These are phyloP conservation scores for Diaporthe nobilis DNA, from an alignment of 2,329 filamentous ascomycete genomes.

Conservation along the genomic window DNA sequence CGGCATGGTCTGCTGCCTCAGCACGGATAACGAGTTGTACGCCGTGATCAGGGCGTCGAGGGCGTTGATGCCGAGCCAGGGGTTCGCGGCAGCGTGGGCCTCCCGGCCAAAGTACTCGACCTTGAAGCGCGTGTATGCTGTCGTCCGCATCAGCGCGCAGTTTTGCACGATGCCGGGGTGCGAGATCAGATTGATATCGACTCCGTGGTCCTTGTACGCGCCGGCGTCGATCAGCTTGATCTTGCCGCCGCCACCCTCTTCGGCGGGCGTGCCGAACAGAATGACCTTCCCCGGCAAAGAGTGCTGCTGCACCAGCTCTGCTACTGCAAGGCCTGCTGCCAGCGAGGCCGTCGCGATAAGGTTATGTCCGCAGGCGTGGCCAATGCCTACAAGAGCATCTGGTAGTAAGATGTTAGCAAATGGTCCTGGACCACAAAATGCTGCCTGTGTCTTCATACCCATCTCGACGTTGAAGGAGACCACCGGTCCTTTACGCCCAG, in stretches of 20 bases:
- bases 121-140: constrained; percentile 63
- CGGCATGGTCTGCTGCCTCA: constrained; percentile 70
- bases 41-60: constrained; percentile 68
- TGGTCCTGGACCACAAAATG: accelerated
- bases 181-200: constrained; percentile 56
- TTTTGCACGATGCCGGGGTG: constrained; percentile 61
- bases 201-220: constrained; percentile 57
- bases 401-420: background rate
- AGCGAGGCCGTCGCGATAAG: constrained; percentile 65
- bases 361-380: constrained; percentile 70
- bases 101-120: constrained; percentile 68
- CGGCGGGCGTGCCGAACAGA: constrained; percentile 66
- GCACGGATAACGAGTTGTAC: constrained; percentile 63
- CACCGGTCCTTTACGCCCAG: constrained; percentile 59
- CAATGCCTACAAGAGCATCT: constrained; percentile 65
- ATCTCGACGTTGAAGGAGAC: constrained; percentile 64
- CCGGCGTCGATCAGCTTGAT: constrained; percentile 59
- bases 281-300: constrained; percentile 59
- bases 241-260: constrained; percentile 58
- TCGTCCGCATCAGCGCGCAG: constrained; percentile 64
- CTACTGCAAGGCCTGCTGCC: constrained; percentile 62
- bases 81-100: constrained; percentile 70
- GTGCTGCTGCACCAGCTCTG: constrained; percentile 57
- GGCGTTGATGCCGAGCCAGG: constrained; percentile 72
- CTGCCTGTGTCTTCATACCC: constrained; percentile 49